A percentile compares a stretch with the other conserved stretches of the same genome.
phyloP scores from a whole-genome alignment of 768 basidiomycete genomes.

The Phylloporus sp. region DNA sequence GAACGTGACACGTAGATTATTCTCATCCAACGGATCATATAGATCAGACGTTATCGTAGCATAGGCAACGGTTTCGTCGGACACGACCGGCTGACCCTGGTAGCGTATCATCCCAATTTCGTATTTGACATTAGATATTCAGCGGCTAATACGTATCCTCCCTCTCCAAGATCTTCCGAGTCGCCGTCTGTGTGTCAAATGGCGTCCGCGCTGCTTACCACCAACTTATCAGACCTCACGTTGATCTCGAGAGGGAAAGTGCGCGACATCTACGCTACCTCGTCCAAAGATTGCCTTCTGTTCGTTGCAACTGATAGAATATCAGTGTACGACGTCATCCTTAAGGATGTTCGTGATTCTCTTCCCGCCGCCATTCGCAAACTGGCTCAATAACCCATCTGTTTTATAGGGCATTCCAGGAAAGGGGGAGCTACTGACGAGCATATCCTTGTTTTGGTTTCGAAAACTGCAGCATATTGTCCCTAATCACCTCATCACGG shows the following conservation, averaged over 20 bases:
- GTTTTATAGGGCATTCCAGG: slow-evolving; percentile 78
- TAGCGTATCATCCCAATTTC: slow-evolving; percentile 13
- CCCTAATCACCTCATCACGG: slow-evolving; percentile 86
- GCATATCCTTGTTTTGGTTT: slow-evolving; percentile 96
- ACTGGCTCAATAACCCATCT: background rate
- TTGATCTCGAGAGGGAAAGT: slow-evolving; percentile 92
- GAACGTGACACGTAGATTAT: slow-evolving; percentile 13
- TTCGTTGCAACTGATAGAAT: slow-evolving; percentile 96
- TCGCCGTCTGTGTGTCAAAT: slow-evolving; percentile 10
- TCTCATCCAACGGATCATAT: background rate
- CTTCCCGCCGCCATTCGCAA: background rate
- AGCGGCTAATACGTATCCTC: background rate
- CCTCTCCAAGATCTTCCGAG: background rate
- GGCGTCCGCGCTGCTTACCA: slow-evolving; percentile 43
- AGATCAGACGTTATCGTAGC: slow-evolving; percentile 15
- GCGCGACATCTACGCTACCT: slow-evolving; percentile 84
- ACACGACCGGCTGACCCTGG: slow-evolving; percentile 3
- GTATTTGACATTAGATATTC: slow-evolving; percentile 6
- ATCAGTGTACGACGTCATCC: slow-evolving; percentile 93
- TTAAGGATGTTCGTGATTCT: slow-evolving; percentile 70
- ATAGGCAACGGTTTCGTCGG: slow-evolving; percentile 12
- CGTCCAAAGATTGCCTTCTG: slow-evolving; percentile 66
- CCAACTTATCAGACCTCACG: slow-evolving; percentile 55
- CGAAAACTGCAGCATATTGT: slow-evolving; percentile 70
- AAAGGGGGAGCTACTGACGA: slow-evolving; percentile 86